Evolutionary conservation across 805 yeast species (phyloP), one percentile per base, ranked within the genome.

Genomic region (Sugiyamaella lignohabitans): DNA sequence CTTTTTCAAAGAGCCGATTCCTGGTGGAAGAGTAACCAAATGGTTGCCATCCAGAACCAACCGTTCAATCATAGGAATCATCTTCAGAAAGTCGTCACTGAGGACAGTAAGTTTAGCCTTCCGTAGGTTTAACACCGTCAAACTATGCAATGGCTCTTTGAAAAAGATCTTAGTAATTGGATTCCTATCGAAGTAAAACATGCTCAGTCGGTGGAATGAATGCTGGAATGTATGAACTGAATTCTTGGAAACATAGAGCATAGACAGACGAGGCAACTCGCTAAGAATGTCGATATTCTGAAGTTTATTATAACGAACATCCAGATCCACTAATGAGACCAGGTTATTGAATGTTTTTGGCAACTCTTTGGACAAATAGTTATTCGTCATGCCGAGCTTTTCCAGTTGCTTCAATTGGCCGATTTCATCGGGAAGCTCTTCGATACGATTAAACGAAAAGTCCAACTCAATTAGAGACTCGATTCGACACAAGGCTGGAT

Each of bases 71-170:
- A 78, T 75, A 0, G 84, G 77, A 37, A 88, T 70, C 53, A 72
- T 74, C 5, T 72, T 63, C 38, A 88, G 71, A 48, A 88, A 77
- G 16, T 75, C 76, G 5, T 76, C 71, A 0, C 89, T 82, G 23
- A 93, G 69, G 4, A 85, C 72, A 0, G 96, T 78, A 42, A 93
- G 68, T 57, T 86, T 87, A 1, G 96, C 96, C 58, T 84, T 84
- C 6, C 85, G 78, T 45, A 93, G 68, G 51, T 87, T 87, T 42
- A 93, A 70, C 16, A 80, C 78, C 1, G 87, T 81, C 61, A 88
- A 70, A 51, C 77, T 73, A 8, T 72, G 70, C 62, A 86, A 76
- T 16, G 67, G 62, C 29, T 76, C 77, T 32, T 66, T 67, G 51
- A 80, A 75, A 23, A 70, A 70, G 52, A 86, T 73, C 48, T 76